Base-by-base conservation (phyloP, 116 monocot species). In the Trichopus zeylanicus region DNA sequence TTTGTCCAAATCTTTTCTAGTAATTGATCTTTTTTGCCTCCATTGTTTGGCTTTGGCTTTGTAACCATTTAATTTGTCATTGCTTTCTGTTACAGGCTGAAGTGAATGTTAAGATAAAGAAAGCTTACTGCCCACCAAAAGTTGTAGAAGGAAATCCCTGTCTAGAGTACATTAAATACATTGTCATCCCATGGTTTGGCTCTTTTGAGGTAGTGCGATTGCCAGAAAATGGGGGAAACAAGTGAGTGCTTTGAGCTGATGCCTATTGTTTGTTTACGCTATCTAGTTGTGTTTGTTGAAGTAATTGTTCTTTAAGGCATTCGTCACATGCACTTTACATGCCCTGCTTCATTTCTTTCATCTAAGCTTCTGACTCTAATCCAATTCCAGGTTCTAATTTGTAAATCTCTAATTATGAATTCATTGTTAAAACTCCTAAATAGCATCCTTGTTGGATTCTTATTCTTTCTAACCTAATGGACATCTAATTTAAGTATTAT, bases 51-150 rank as follows among this genome's bases (percentile, higher is more conserved):
- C n/a, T n/a, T 3, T 29, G 20, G 16, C n/a, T 7, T 29, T 53
- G 51, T 7, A 24, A 64, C 21, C 24, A n/a, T 19, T 23, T 7
- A 37, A 37, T 37, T 12, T n/a, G n/a, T n/a, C n/a, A n/a, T 28
- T 59, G 26, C 7, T 53, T 3, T 24, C 25, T 61, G 1, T 66
- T 74, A 22, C 64, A 90, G 95, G 87, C 46, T 57, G 90, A 90
- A 68, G 90, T 95, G 31, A 95, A 87, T 62, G 22, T 78, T 67
- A 95, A 95, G 78, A 95, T 95, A 81, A 95, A 95, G 77, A 83
- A 95, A 71, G 86, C 95, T 26, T 95, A 74, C 61, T 95, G 95
- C 70, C 90, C 90, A 37, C 95, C 95, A 16, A 68, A 56, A 60
- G 56, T 87, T 64, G 87, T 87, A 31, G 81, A 78, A 56, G 90